Base-by-base conservation (phyloP, 1,284 basidiomycete genomes). In the Irpex lacteus region DNA sequence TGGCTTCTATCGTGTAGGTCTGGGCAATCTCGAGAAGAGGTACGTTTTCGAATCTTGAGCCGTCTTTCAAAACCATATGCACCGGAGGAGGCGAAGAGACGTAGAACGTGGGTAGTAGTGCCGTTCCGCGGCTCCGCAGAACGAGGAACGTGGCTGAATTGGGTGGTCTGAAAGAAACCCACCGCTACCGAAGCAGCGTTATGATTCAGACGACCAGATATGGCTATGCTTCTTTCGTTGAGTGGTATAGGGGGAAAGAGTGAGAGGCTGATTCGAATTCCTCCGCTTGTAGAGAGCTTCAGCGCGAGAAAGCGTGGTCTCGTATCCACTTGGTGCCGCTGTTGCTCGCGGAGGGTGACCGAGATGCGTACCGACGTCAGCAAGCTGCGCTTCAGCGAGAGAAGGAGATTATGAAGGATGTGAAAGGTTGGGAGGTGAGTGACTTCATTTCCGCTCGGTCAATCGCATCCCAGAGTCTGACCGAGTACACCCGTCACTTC, bases 331-430 rank as follows among this genome's bases (percentile, higher is more conserved):
- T 98, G 56, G 92, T 97, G 52, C 97, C 97, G 15, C 77, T 98
- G 65, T 84, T 98, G 56, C 85, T 96, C 69, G 96, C 96, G 58
- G 96, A 99, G 77, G 89, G 91, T 13, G 96, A 99, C 81, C 89
- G 97, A 65, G 95, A 97, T 76, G 83, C 85, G 59, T 96, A 93
- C 82, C 85, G 95, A 70, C 86, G 95, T 60, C 81, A 90, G 72
- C 84, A 90, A 72, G 95, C 95, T n/a, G 88, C 89, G 58, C 59
- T 91, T 64, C 90, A 81, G 59, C 81, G 95, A 62, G 97, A 99
- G 79, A 86, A 85, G 79, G 91, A 90, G 80, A 95, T 98, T 73
- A 99, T 99, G 96, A 94, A 94, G 81, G 93, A 96, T 73, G 95
- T 98, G 49, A 85, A 85, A 61, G 94, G 88, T 62, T 99, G 97